These are phyloP conservation scores for Pseudogymnoascus sp. DNA, from an alignment of 2,329 filamentous ascomycete genomes.

Conservation along the genomic window DNA sequence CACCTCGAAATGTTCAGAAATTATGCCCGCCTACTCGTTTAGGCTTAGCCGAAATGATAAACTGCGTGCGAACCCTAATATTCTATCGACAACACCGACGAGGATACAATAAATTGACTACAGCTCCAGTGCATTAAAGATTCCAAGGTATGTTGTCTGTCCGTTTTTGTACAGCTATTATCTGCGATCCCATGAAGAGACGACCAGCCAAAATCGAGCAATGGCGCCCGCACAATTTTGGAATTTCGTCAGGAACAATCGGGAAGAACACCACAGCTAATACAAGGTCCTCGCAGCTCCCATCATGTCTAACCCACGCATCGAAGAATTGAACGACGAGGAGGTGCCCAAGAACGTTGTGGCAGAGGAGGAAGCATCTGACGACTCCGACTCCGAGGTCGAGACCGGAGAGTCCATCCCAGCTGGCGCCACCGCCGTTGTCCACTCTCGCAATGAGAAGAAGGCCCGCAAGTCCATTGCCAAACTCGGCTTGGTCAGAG, in stretches of 20 bases:
- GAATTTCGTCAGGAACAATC: not conserved
- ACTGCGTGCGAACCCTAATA: conserved; percentile 7
- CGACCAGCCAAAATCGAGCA: conserved; percentile 4
- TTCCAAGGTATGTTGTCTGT: not conserved
- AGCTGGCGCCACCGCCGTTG: conserved; percentile 77
- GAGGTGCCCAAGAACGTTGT: conserved; percentile 75
- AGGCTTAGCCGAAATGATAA: conserved; percentile 7
- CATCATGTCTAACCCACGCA: conserved; percentile 93
- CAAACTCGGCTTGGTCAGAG: conserved; percentile 94
- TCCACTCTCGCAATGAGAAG: conserved; percentile 99
- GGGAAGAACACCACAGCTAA: conserved; percentile 15
- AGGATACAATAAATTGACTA: not conserved
- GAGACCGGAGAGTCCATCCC: conserved; percentile 64
- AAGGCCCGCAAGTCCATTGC: conserved; percentile 99
- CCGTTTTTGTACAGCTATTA: not conserved
- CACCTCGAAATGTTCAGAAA: conserved; percentile 6
- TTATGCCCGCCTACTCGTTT: conserved; percentile 8
- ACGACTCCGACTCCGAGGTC: conserved; percentile 67
- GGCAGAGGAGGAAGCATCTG: conserved; percentile 63
- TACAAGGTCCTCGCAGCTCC: conserved; percentile 27
- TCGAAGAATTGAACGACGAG: conserved; percentile 96
- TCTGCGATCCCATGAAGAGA: not conserved
- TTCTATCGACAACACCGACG: conserved; percentile 3
- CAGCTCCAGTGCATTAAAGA: conserved; percentile 4
- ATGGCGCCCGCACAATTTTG: conserved; percentile 5